Conservation (phyloP, 2,329 filamentous ascomycete genomes). For the Colletotrichum ledebouriae region DNA sequence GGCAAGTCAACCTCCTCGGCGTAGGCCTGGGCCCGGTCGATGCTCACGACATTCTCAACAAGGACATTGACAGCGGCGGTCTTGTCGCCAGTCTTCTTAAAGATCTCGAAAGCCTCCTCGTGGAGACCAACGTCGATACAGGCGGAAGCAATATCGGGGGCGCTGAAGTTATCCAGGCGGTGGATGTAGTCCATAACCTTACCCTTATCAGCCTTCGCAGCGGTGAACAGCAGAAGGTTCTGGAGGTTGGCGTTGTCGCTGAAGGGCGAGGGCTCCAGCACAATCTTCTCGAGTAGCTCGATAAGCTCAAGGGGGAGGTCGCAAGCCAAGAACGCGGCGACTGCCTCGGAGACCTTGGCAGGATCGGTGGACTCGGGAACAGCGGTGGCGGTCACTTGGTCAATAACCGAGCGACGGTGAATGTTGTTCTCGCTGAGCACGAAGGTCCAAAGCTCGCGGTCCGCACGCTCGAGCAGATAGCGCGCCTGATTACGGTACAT, state of each 20-base stretch:
- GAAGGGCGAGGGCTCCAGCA: slow-evolving; percentile 98
- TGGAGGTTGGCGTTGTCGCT: slow-evolving; percentile 97
- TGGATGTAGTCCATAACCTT: slow-evolving; percentile 98
- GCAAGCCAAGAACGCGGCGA: slow-evolving; percentile 90
- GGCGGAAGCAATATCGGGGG: slow-evolving; percentile 91
- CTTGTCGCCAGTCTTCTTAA: slow-evolving; percentile 97
- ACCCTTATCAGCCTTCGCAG: slow-evolving; percentile 94
- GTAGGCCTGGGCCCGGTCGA: slow-evolving; percentile 95
- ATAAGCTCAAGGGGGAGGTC: slow-evolving; percentile 96
- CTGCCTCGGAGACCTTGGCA: slow-evolving; percentile 93
- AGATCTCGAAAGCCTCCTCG: slow-evolving; percentile 98
- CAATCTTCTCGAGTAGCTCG: slow-evolving; percentile 98
- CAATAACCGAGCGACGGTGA: slow-evolving; percentile 91
- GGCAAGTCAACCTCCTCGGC: slow-evolving; percentile 94
- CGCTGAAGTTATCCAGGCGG: slow-evolving; percentile 87
- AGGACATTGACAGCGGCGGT: slow-evolving; percentile 89
- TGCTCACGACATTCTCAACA: slow-evolving; percentile 96
- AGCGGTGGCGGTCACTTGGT: slow-evolving; percentile 95
- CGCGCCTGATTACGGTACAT: slow-evolving; percentile 99
- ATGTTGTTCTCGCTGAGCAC: slow-evolving; percentile 97
- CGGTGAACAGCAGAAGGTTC: slow-evolving; percentile 95
- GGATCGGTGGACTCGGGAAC: slow-evolving; percentile 94
- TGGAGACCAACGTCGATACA: slow-evolving; percentile 95
- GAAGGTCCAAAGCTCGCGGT: slow-evolving; percentile 92
- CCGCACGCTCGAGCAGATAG: slow-evolving; percentile 91